Base-by-base conservation (phyloP, 2,329 filamentous ascomycete genomes). In the Mycosphaerella arachidis region DNA sequence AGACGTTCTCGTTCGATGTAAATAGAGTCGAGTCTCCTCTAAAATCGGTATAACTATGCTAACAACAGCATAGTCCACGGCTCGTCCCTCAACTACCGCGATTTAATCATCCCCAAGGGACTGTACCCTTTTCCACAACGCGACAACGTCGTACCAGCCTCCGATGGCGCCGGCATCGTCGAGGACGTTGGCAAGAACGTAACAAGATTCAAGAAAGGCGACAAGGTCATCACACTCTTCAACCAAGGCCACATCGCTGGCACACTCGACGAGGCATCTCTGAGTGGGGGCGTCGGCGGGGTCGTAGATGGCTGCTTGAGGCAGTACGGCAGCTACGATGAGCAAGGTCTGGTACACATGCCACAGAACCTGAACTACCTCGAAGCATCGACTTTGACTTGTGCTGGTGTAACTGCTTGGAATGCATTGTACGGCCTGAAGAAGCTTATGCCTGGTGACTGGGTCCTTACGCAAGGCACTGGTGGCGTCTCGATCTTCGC, bases 1-100 rank as follows among this genome's bases (percentile, higher is more conserved):
- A 62, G 85, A 92, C 29, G 87, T 91, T 6, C 80, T 92, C 35
- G 85, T 92, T 66, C 88, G 87, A 73, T 79, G 78, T 79, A 70
- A 56, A 72, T 58, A n/a, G 4, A 6, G 20, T 24, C 13, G 18
- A 35, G 9, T 29, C 29, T 8, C 31, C 3, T 24, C 6, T 13
- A 29, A 18, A 1, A 12, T 18, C 4, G 18, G 24, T 24, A 1
- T 27, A 2, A 24, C 24, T 20, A 9, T 8, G 8, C 64, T 65
- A 48, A 66, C 51, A 40, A 5, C 45, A 13, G 40, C 20, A 30
- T 54, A 81, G 78, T 81, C 67, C 74, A 79, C 57, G 78, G 73
- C 48, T 75, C 75, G 2, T 80, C 78, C 12, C 73, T 81, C 55
- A 81, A 81, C 69, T 81, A 78, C 69, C 77, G 79, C 56, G 79